Conservation (phyloP, 78 protist genomes). For the Dictyostelium firmibasis region DNA sequence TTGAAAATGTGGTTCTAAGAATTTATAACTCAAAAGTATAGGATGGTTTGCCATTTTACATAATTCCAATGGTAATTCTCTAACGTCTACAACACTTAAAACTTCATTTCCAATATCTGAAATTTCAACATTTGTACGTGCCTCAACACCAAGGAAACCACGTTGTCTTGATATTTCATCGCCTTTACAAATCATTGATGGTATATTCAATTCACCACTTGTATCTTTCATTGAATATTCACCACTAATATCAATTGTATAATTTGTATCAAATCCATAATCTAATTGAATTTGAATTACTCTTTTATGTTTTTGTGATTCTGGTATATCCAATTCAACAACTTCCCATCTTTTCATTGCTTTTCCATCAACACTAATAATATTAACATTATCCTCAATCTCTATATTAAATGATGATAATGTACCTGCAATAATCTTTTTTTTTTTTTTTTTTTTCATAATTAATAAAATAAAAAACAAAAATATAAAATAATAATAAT, state of each 20-base stretch:
- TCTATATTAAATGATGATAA: conserved; percentile 33
- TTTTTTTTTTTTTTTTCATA: too few species aligned
- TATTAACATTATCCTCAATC: conserved; percentile 24
- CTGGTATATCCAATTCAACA: not conserved
- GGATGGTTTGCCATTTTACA: conserved; percentile 12
- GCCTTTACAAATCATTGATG: conserved; percentile 52
- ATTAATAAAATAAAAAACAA: not conserved
- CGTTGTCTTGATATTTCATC: conserved; percentile 63
- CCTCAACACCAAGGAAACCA: conserved; percentile 68
- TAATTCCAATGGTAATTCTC: conserved; percentile 20
- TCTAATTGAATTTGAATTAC: not conserved
- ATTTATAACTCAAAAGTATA: conserved; percentile 35
- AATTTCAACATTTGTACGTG: conserved; percentile 58
- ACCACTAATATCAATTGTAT: not conserved
- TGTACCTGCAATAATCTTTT: conserved; percentile 37
- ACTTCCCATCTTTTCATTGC: conserved; percentile 72
- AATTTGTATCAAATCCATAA: conserved; percentile 63
- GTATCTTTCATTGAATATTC: conserved; percentile 50
- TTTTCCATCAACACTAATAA: conserved; percentile 45
- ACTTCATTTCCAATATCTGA: conserved; percentile 16
- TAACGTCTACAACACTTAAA: conserved; percentile 8
- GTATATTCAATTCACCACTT: conserved; percentile 28
- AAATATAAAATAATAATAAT: not conserved
- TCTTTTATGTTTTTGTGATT: not conserved
- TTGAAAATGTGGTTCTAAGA: conserved; percentile 31